Evolutionary conservation across 2,329 filamentous ascomycete genomes (phyloP).

Genomic region (Emmonsiellopsis sp.): DNA sequence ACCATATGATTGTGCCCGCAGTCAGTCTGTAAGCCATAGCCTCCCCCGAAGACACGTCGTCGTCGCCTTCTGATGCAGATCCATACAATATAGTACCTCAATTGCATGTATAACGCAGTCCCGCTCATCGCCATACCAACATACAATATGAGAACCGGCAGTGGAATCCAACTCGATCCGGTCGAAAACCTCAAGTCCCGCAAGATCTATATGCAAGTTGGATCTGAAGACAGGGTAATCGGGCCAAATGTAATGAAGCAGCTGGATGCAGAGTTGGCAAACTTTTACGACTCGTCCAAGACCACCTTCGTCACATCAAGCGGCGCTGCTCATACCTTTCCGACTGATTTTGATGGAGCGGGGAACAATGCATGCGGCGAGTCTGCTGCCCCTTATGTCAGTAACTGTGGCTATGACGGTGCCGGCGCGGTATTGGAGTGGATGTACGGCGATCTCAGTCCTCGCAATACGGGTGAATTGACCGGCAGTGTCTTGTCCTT

Average conservation of each 20-base stretch:
- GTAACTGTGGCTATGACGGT: conserved; percentile 13
- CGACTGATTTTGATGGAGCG: conserved; percentile 10
- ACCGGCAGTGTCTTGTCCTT: conserved; percentile 8
- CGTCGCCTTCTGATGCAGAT: no score
- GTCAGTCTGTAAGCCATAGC: no score
- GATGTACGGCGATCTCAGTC: conserved; percentile 9
- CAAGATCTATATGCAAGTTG: conserved; percentile 11
- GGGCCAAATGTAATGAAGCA: conserved; percentile 13
- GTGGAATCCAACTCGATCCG: conserved; percentile 9
- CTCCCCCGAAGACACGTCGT: no score
- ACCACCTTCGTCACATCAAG: conserved; percentile 7
- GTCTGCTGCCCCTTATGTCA: conserved; percentile 10
- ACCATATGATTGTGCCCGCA: no score
- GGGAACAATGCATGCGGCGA: conserved; percentile 10
- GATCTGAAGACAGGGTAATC: conserved; percentile 9
- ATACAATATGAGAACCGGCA: conserved; percentile 13
- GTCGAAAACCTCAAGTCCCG: conserved; percentile 6
- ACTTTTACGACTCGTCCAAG: conserved; percentile 5
- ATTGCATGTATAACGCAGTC: conserved; percentile 12
- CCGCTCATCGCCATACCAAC: conserved; percentile 10
- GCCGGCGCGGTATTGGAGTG: conserved; percentile 11
- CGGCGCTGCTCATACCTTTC: conserved; percentile 11
- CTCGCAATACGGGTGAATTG: conserved; percentile 6
- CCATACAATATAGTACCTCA: conserved; percentile 2
- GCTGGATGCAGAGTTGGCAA: conserved; percentile 5